Evolutionary conservation across 139 green algal species (phyloP), one percentile per base, ranked within the genome.

Genomic region (Zygnema cylindricum): DNA sequence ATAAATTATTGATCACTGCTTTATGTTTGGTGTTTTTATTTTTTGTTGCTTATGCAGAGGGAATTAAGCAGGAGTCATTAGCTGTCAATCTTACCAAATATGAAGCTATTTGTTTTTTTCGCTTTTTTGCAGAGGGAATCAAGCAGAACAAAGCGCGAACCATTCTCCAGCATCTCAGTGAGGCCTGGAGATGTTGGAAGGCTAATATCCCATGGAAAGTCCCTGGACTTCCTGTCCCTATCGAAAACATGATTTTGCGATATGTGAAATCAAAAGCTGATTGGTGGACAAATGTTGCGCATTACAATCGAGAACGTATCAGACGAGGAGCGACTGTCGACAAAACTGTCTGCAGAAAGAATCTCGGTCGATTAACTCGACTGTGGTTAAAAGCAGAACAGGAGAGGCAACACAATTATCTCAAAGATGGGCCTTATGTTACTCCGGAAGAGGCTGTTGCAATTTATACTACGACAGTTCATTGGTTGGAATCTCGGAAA

Each of bases 201-300:
- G 97, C 86, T 40, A 91, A 91, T 54, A 91, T 91, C 38, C 86
- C 86, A 7, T 91, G 86, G 86, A 91, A 91, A 81, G 97, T 97
- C 40, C 97, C 97, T 1, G 97, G 97, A 23, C 93, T 99, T 95
- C 97, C 97, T 22, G 97, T 96, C 32, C 96, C 97, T 7, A 95
- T 99, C 55, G 97, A 99, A 93, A 98, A 98, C 95, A 99, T 99
- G 97, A 99, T 99, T 91, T 89, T 99, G 92, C 94, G 97, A 57
- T 99, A 99, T 90, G 97, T 99, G 33, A 99, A 99, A 95, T 96
- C 96, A 88, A 99, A 99, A 95, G 97, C 96, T 0, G 97, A 99
- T 94, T 99, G 97, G 97, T 99, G 97, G 97, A 99, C 97, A 73
- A 98, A 99, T 86, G 97, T 99, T 82, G 97, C 97, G 55, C 97